These are phyloP conservation scores for Vicia villosa DNA, from an alignment of 306 rosid genomes.

Conservation along the genomic window DNA sequence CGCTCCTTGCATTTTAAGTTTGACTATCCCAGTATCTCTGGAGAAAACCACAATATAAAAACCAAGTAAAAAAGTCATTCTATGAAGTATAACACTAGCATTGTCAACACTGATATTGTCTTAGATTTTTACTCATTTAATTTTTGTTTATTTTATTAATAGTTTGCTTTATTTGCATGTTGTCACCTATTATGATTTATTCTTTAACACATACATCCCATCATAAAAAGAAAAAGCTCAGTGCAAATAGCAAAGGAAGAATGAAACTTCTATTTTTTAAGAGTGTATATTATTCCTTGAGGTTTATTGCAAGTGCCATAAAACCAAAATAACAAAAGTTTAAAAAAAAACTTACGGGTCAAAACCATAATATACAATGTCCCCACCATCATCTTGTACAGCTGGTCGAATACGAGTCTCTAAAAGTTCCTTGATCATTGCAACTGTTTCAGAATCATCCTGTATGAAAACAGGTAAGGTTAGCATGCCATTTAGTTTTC, in stretches of 20 bases:
- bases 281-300: not conserved
- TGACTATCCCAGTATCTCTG: conserved; percentile 89
- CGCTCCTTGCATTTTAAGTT: conserved; percentile 78
- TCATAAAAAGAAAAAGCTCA: not conserved
- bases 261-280: not conserved
- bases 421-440: conserved; percentile 94
- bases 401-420: conserved; percentile 97
- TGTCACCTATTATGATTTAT: not conserved
- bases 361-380: conserved; percentile 81
- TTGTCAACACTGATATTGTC: not conserved
- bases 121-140: not conserved
- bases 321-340: conserved; percentile 28
- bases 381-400: conserved; percentile 98
- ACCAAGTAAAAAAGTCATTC: not conserved
- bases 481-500: not conserved
- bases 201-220: not conserved
- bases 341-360: conserved; percentile 55
- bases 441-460: conserved; percentile 97
- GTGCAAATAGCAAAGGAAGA: not conserved
- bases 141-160: not conserved
- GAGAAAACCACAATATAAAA: conserved; percentile 27
- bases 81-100: not conserved
- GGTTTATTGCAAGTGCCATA: conserved; percentile 15
- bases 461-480: conserved; percentile 29
- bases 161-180: not conserved